Base-by-base conservation (phyloP, 73 alveolate species). In the Paramecium primaurelia region DNA sequence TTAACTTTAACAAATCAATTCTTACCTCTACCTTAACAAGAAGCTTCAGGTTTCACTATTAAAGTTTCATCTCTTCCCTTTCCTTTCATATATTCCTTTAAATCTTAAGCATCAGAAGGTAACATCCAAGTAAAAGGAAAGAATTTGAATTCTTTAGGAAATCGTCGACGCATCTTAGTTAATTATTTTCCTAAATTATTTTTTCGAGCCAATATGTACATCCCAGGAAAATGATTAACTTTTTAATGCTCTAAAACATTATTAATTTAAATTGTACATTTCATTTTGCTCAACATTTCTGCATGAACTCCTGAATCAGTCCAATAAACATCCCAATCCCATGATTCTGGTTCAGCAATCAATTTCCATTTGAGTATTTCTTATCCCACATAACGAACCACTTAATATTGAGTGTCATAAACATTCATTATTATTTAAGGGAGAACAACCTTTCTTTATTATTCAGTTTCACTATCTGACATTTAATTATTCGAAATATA, bases 221-320 rank as follows among this genome's bases (percentile, higher is more conserved):
- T 93, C n/a, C 96, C 96, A n/a, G 97, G 97, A 42, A 94, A 94
- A 85, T 94, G 97, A 71, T 94, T 94, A 14, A 85, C 58, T 71
- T 92, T 92, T 36, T 94, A 64, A 86, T 92, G 92, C n/a, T 77
- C 92, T 45, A 45, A 36, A 38, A n/a, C 0, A 36, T n/a, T 75
- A 12, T n/a, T 54, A 18, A 54, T 54, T 45, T n/a, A 34, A 6
- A 11, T 80, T 10, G 12, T 80, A 69, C 83, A 80, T 68, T 80
- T 91, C 96, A 93, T 93, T 60, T 85, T 86, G 32, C 93, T 30
- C 38, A 92, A 88, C 68, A 64, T 54, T 86, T 92, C 94, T 59
- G 94, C 89, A n/a, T 38, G 77, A 20, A 84, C 88, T 42, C 90
- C 87, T 36, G 86, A 54, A 59, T 92, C 95, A 6, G 90, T 86